These are phyloP conservation scores for Penicillium diatomitis DNA, from an alignment of 495 filamentous ascomycete genomes.

Conservation along the genomic window DNA sequence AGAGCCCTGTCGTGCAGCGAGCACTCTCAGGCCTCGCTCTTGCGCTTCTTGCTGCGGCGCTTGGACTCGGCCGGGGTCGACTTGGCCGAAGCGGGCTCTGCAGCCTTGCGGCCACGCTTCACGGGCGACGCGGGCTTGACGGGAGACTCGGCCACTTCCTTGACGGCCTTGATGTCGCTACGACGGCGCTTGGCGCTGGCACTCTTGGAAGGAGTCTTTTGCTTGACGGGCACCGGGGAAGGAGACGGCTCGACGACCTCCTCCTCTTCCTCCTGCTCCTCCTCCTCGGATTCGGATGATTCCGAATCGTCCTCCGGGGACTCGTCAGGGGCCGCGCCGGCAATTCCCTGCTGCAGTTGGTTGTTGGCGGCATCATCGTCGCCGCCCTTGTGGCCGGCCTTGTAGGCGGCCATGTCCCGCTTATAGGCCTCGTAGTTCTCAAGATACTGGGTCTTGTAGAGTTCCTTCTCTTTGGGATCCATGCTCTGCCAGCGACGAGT, in stretches of 20 bases:
- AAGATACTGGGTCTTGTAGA: slow-evolving; percentile 66
- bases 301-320: slow-evolving; percentile 2
- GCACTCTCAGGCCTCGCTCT: slow-evolving; percentile 38
- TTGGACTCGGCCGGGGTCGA: slow-evolving; percentile 35
- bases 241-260: slow-evolving; percentile 21
- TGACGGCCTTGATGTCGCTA: slow-evolving; percentile 35
- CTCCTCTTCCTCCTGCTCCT: slow-evolving; percentile 28
- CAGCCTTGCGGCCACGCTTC: slow-evolving; percentile 38
- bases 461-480: slow-evolving; percentile 58
- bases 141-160: slow-evolving; percentile 23
- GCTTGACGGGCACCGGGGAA: slow-evolving; percentile 41
- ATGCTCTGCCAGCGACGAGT: slow-evolving; percentile 74
- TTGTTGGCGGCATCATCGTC: slow-evolving; percentile 47
- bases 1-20: no score
- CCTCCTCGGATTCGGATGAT: slow-evolving; percentile 27
- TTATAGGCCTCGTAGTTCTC: slow-evolving; percentile 67
- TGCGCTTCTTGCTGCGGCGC: slow-evolving; percentile 57
- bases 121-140: slow-evolving; percentile 25
- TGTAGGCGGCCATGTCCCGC: slow-evolving; percentile 63
- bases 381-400: slow-evolving; percentile 31
- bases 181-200: slow-evolving; percentile 40
- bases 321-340: slow-evolving; percentile 32
- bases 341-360: slow-evolving; percentile 46
- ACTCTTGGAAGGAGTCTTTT: slow-evolving; percentile 43
- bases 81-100: slow-evolving; percentile 44